These are phyloP conservation scores for Euphorbia tirucalli DNA, from an alignment of 345 rosid genomes.

Conservation along the genomic window DNA sequence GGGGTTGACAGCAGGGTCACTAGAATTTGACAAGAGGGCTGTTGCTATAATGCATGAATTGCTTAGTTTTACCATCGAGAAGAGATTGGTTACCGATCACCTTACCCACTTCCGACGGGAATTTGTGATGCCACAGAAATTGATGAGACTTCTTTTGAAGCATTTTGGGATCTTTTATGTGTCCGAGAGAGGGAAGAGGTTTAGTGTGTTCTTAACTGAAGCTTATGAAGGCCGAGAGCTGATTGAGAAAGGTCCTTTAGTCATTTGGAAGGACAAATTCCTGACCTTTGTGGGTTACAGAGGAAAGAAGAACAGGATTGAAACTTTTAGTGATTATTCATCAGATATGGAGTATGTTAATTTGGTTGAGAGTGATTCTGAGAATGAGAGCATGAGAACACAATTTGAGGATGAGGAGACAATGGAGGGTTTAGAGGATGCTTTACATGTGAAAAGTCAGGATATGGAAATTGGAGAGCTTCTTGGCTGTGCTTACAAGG, in stretches of 20 bases:
- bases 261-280: constrained; percentile 75
- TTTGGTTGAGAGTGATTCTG: constrained; percentile 31
- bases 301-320: constrained; percentile 47
- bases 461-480: constrained; percentile 53
- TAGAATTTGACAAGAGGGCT: constrained; percentile 89
- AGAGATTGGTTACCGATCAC: constrained; percentile 85
- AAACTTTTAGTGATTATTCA: constrained; percentile 45
- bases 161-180: constrained; percentile 89
- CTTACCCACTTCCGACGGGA: constrained; percentile 79
- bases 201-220: constrained; percentile 79
- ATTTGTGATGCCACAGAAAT: constrained; percentile 85
- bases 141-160: constrained; percentile 88
- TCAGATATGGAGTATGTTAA: constrained; percentile 49
- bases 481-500: constrained; percentile 23
- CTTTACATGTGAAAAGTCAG: constrained; percentile 23
- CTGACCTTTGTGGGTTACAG: constrained; percentile 50
- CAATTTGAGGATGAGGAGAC: constrained; percentile 35
- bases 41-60: constrained; percentile 83
- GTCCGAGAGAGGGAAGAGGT: constrained; percentile 89
- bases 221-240: constrained; percentile 68
- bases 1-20: constrained; percentile 67
- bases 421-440: constrained; percentile 32
- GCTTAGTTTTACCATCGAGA: constrained; percentile 84
- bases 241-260: constrained; percentile 55
- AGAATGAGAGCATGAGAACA: constrained; percentile 30